Percentiles rank a stretch among this genome's conserved stretches.
phyloP scores from a whole-genome alignment of 2,329 filamentous ascomycete species.

The Sporothrix schenckii region DNA sequence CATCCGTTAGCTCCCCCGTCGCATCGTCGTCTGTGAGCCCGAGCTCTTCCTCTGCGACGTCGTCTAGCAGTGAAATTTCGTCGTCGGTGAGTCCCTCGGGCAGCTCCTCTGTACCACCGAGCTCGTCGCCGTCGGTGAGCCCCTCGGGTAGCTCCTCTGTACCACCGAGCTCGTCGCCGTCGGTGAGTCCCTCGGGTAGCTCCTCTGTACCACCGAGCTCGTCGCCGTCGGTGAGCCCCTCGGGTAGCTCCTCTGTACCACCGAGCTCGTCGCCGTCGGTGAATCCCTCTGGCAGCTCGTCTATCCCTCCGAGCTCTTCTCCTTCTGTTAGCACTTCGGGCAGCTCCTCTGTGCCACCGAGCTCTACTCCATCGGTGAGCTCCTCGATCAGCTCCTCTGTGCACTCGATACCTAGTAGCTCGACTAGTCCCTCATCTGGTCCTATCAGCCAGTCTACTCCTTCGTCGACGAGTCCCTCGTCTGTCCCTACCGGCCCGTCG shows the following conservation, averaged over 20 bases:
- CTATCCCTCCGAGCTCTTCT: neutral
- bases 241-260: neutral
- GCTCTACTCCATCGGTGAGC: neutral
- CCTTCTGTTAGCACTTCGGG: neutral
- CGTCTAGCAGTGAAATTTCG: neutral
- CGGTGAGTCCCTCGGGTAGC: neutral
- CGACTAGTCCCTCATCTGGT: neutral
- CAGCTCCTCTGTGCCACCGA: neutral
- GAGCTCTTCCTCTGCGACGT: neutral
- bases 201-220: constrained; percentile 3
- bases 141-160: neutral
- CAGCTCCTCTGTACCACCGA: neutral
- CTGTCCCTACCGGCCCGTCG: neutral
- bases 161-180: neutral
- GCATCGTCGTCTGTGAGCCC: neutral
- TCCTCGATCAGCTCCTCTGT: neutral
- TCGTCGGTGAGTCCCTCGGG: neutral
- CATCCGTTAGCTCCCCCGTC: neutral
- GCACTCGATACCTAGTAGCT: neutral
- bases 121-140: neutral
- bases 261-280: too few species aligned
- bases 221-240: neutral
- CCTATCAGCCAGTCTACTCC: neutral
- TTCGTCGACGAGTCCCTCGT: neutral
- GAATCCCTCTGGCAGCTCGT: neutral